Base-by-base conservation (phyloP, 2,329 filamentous ascomycete species). In the Aureobasidium sp. region DNA sequence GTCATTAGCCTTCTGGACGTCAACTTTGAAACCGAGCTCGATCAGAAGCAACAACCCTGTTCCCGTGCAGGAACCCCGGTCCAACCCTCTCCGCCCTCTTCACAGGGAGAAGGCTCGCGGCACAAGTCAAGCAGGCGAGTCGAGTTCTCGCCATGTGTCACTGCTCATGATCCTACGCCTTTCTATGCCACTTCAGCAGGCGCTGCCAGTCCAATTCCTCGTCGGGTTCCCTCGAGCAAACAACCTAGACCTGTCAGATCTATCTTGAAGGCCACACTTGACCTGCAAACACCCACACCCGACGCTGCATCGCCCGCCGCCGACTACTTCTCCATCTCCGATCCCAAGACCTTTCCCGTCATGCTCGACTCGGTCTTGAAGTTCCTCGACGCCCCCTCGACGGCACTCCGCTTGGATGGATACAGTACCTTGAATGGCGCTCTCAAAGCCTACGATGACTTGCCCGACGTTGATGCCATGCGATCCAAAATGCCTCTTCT, bases 341-440 rank as follows among this genome's bases (percentile, higher is more conserved):
- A 76, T 29, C 77, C 79, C 64, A 78, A 82, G 48, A 87, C 83
- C 42, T 86, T 96, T 62, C 82, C 83, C 66, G 85, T 85, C 68
- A 94, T 97, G 87, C 77, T 97, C 66, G 89, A 96, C 68, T 95
- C 90, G 0, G 85, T 91, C 5, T 82, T 91, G 39, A 87, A 90
- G 74, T 89, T 94, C 74, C 82, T 99, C 52, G 89, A 88, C 41
- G 86, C 89, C 25, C 79, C 85, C 34, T 88, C 91, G 67, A 82
- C 87, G 59, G 83, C 86, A 62, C 86, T 85, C 14, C 88, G 88
- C 67, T 75, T 94, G 36, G 94, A 99, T 76, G 90, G 92, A 53
- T 97, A 99, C 70, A 86, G 87, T 71, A 88, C 88, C 69, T 79
- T 99, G 48, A 84, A 88, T 36, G 83, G 86, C 37, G 86, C 87